Conservation (phyloP, 1,284 basidiomycete genomes). For the Cerioporus squamosus region DNA sequence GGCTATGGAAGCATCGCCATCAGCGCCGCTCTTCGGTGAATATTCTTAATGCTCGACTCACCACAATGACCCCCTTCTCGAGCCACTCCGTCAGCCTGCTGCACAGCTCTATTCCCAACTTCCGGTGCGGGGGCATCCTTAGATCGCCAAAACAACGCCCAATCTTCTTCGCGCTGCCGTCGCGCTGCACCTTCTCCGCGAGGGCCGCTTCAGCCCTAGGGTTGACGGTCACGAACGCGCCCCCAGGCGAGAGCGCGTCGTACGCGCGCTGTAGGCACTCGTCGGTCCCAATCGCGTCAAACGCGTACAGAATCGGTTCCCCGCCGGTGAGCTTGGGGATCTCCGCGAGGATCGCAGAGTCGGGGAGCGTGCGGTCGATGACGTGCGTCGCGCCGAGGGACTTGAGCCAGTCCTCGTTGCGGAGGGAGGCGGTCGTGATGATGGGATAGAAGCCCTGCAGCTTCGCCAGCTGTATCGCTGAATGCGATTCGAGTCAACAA, state of each 20-base stretch:
- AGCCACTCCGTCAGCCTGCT: constrained; percentile 9
- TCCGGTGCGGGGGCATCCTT: not conserved
- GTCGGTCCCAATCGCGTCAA: constrained; percentile 37
- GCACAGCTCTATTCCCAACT: constrained; percentile 6
- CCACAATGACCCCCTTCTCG: not conserved
- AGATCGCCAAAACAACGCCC: constrained; percentile 5
- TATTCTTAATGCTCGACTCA: not conserved
- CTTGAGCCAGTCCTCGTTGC: constrained; percentile 35
- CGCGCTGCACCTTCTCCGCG: constrained; percentile 8
- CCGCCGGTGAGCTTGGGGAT: constrained; percentile 13
- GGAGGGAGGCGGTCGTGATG: not conserved
- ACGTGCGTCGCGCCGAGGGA: constrained; percentile 57
- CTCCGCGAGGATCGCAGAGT: constrained; percentile 42
- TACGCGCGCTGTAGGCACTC: constrained; percentile 27
- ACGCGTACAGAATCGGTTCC: constrained; percentile 39
- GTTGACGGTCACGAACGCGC: constrained; percentile 24
- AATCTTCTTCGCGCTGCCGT: constrained; percentile 17
- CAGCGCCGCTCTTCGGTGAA: too few relatives aligned
- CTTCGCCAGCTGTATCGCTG: not conserved
- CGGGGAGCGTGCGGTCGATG: constrained; percentile 39
- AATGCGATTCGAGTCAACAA: too few relatives aligned
- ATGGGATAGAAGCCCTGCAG: not conserved
- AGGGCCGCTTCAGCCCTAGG: constrained; percentile 12
- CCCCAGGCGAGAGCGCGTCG: constrained; percentile 32
- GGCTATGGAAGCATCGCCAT: constrained; percentile 14